Base-by-base conservation (phyloP, 306 rosid genomes). In the Nissolia schottii region DNA sequence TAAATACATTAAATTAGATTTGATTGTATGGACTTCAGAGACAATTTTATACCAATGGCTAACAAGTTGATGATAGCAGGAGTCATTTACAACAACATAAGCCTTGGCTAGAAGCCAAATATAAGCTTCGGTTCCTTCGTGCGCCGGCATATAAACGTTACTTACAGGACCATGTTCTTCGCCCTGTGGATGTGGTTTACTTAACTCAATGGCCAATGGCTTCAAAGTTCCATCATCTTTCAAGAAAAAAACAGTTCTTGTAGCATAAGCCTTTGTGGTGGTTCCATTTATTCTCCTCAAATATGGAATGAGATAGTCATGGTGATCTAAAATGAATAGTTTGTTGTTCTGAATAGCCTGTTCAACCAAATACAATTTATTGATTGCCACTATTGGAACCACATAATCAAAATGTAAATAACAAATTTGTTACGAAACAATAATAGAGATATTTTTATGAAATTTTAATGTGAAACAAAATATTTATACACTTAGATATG, bases 61-160 rank as follows among this genome's bases (percentile, higher is more conserved):
- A 46, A 90, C 34, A 6, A 90, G 89, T 70, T 90, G 91, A 74
- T 90, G 96, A 18, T 51, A 54, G 59, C 87, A 71, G 0, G 92
- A 76, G 38, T 91, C 96, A 73, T 85, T 83, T 0, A 87, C 92
- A 3, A 79, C 77, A 0, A 77, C 97, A 75, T 88, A 86, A 72
- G 90, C 92, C 66, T 89, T 89, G 9, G 96, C 90, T 48, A 89
- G 71, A 16, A 83, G 75, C 96, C 96, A 89, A 62, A 87, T 73
- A 49, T 78, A 59, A n/a, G 62, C 68, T 19, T 85, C 83, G 6
- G 74, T 86, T 19, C 93, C 97, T 29, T 85, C 48, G 2, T 76
- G 80, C 3, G 87, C 74, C 34, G 93, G 96, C 5, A 88, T 37
- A 20, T 73, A 77, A 4, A 89, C 87, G 34, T 50, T 72, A 28